Conservation (phyloP, 305 asterid genomes). For the Fraxinus paxiana region DNA sequence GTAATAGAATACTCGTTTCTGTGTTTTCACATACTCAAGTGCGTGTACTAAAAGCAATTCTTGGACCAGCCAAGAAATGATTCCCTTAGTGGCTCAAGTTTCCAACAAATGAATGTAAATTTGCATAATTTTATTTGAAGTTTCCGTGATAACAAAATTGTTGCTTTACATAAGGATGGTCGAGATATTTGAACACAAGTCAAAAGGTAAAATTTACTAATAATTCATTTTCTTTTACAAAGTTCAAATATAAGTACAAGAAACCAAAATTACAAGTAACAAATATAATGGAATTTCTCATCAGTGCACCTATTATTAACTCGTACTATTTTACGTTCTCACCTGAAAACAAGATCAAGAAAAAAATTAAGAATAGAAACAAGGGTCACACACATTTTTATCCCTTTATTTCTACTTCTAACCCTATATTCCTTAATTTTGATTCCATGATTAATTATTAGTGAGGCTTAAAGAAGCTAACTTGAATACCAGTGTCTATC, state of each 20-base stretch:
- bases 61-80: not conserved
- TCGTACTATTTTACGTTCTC: not conserved
- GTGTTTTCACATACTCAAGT: not conserved
- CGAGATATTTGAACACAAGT: not conserved
- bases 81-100: not conserved
- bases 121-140: not conserved
- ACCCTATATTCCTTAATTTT: not conserved
- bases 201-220: not conserved
- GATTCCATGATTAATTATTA: slow-evolving; percentile 7
- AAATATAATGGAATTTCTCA: not conserved
- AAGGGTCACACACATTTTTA: not conserved
- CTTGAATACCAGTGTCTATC: slow-evolving; percentile 54
- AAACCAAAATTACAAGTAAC: not conserved
- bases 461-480: slow-evolving; percentile 69
- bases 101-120: not conserved
- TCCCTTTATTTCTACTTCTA: not conserved
- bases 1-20: not conserved
- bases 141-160: not conserved
- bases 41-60: not conserved
- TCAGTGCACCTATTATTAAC: not conserved
- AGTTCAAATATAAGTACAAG: not conserved
- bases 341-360: not conserved
- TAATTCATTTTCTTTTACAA: not conserved
- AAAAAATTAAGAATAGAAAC: not conserved
- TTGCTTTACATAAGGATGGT: not conserved